Conservation (phyloP, 2,329 filamentous ascomycete species). For the Verticillium albo-atrum region DNA sequence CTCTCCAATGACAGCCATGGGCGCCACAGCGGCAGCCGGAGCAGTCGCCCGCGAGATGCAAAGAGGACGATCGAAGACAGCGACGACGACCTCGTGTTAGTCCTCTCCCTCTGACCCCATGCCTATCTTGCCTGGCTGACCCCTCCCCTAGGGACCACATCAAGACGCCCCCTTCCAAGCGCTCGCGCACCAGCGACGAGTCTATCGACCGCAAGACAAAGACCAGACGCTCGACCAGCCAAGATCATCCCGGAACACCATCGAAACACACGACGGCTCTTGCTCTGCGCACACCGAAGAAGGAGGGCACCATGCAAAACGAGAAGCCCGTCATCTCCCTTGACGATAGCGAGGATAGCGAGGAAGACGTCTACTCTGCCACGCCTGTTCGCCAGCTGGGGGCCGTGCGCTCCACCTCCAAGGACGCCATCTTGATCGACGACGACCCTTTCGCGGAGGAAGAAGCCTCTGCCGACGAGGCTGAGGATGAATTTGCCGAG, state of each 20-base stretch:
- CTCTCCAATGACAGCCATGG: background rate
- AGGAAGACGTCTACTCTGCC: conserved; percentile 9
- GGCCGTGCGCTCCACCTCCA: background rate
- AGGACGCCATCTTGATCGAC: conserved; percentile 16
- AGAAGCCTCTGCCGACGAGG: conserved; percentile 15
- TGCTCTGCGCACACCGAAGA: conserved; percentile 8
- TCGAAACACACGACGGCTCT: conserved; percentile 7
- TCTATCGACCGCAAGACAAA: conserved; percentile 7
- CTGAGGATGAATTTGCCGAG: conserved; percentile 38
- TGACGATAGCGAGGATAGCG: conserved; percentile 13
- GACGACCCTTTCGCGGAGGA: conserved; percentile 13
- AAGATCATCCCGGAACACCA: conserved; percentile 3
- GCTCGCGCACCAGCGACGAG: conserved; percentile 18
- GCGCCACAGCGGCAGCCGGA: background rate
- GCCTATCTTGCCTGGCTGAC: conserved; percentile 9
- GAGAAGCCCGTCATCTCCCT: conserved; percentile 13
- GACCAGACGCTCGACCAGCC: conserved; percentile 1
- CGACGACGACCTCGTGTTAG: conserved; percentile 2
- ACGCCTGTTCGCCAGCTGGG: conserved; percentile 9
- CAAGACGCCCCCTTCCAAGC: conserved; percentile 34
- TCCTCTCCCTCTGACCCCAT: background rate
- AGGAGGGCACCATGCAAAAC: conserved; percentile 4
- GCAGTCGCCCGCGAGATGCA: conserved; percentile 3
- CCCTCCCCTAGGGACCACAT: conserved; percentile 18
- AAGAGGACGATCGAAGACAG: conserved; percentile 16